Base-by-base conservation (phyloP, 2,329 filamentous ascomycete genomes). In the Fusarium sp. region DNA sequence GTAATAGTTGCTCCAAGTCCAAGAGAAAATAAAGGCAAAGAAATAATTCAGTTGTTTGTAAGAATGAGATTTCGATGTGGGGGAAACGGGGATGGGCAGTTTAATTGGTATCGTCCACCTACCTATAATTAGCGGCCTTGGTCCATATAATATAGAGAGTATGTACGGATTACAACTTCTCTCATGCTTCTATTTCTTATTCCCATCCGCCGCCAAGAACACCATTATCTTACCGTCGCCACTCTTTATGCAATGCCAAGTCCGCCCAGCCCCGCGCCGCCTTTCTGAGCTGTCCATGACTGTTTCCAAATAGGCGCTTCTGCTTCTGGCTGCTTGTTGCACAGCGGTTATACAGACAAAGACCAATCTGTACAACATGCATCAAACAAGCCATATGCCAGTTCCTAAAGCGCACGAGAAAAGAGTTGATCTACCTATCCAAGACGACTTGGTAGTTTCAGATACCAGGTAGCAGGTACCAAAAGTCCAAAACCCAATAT, bases 191-290 rank as follows among this genome's bases (percentile, higher is more conserved):
- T 39, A 45, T 44, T 58, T 32, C 35, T 24, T 36, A 26, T 40
- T 38, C 32, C 29, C 32, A 38, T 45, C 28, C 46, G 32, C 36
- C 5, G 53, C 54, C 60, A 32, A 55, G 39, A 19, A 24, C 47
- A 36, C 62, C 41, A 54, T 46, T 40, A 52, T 65, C 62, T 66
- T 58, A 64, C 53, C 25, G 29, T 24, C 47, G 35, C 46, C 29
- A 36, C 44, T 45, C 35, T 44, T 59, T 48, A 31, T 52, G 29
- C 55, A 31, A 5, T 46, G 62, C 62, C 62, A 66, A 65, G 62
- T 51, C 8, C 24, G 58, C 61, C 61, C 61, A 65, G 61, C 61
- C 61, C 56, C 60, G 55, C 57, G 57, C 55, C 48, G 47, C 47
- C 52, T 52, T 34, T 54, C 57, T 60, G 55, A 53, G 54, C 31